Conservation (phyloP, 371 early-diverging fungal species). For the Chytridium lagenaria region DNA sequence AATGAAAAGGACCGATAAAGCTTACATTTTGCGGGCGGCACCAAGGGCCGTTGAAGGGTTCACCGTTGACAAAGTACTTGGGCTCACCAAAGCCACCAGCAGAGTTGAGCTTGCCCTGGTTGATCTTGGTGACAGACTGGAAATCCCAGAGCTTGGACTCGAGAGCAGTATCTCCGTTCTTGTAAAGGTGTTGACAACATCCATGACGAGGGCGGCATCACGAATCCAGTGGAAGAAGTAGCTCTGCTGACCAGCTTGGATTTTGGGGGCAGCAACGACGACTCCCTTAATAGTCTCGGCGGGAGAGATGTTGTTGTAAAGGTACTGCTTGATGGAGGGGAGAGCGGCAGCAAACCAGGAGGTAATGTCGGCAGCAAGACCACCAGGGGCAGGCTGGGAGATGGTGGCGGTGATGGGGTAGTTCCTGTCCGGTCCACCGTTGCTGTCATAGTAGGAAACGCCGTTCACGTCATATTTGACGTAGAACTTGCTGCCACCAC, state of each 20-base stretch:
- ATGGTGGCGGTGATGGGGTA: background rate
- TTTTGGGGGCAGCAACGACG: slow-evolving; percentile 26
- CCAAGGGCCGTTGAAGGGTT: too few species aligned
- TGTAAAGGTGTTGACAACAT: slow-evolving; percentile 23
- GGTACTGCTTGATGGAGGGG: too few species aligned
- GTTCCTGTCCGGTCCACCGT: slow-evolving; percentile 27
- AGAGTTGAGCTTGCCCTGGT: slow-evolving; percentile 52
- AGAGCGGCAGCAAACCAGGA: slow-evolving; percentile 12
- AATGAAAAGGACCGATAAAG: too few species aligned
- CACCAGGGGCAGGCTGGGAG: background rate
- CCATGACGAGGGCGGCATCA: slow-evolving; percentile 31
- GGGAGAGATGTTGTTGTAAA: too few species aligned
- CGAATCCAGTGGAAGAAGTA: too few species aligned
- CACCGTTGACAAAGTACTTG: too few species aligned
- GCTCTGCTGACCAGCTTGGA: background rate
- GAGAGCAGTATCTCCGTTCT: slow-evolving; percentile 2
- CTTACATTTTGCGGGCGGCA: too few species aligned
- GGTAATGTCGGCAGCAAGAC: slow-evolving; percentile 18
- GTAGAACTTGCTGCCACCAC: slow-evolving; percentile 50
- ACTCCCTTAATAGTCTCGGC: slow-evolving; percentile 13
- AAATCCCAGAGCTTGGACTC: slow-evolving; percentile 39
- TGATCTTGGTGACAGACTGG: too few species aligned
- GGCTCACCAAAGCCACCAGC: slow-evolving; percentile 68
- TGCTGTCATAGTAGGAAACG: slow-evolving; percentile 53
- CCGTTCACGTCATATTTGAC: slow-evolving; percentile 51